Evolutionary conservation across 163 green algal species (phyloP), one percentile per base, ranked within the genome.

Genomic region (Scenedesmus sp.): DNA sequence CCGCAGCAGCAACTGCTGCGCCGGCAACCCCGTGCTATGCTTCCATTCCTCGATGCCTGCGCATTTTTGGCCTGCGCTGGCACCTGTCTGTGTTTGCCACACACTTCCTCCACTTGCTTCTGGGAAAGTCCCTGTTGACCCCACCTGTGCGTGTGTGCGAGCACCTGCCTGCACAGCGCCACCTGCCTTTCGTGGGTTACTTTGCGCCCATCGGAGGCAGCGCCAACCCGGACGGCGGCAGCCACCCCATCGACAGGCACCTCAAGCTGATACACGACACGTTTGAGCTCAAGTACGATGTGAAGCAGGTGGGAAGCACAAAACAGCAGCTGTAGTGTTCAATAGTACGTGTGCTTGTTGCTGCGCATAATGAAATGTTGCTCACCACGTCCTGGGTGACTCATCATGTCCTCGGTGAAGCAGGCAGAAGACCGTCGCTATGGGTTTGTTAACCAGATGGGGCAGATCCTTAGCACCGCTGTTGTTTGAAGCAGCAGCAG

Each of bases 131-230:
- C 18, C 65, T 76, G 7, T 18, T 18, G 2, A 40, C 7, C 30
- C 40, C 65, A 40, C 30, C 26, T 40, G 30, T 7, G 18, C 65
- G 18, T 7, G 3, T 10, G 24, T n/a, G 9, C 6, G 20, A 33
- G 56, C 56, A 3, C 22, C 56, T 70, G 56, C 65, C 65, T 37
- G 30, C 40, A 30, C 65, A 76, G 85, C 70, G 85, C 18, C 85
- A 90, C 20, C 46, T 90, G 51, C 85, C 85, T 1, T 90, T 76
- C 43, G 93, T 98, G 61, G 96, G 96, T 46, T 98, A 96, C 91
- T 98, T 97, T 80, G 84, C 94, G 85, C 95, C 96, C 40, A 94
- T 98, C 44, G 93, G 93, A 16, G 93, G 93, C 26, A 61, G 16
- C 26, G 16, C 78, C n/a, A 24, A 89, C 20, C 83, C 93, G 18